These are phyloP conservation scores for Dovyalis caffra DNA, from an alignment of 345 rosid genomes.

Conservation along the genomic window DNA sequence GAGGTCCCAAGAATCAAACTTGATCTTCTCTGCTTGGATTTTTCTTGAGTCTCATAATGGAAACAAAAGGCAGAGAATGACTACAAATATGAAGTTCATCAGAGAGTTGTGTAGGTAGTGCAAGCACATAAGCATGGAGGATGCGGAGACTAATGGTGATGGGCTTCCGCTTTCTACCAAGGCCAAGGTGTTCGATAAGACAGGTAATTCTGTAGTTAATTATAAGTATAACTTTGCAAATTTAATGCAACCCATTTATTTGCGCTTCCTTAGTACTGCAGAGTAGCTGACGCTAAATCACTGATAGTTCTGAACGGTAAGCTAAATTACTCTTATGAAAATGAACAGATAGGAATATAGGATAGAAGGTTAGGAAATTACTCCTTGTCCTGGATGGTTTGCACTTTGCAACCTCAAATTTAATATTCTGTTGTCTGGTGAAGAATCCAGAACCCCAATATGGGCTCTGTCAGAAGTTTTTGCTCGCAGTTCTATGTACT, in stretches of 20 bases:
- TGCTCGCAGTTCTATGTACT: no score
- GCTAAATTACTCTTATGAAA: no score
- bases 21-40: neutral
- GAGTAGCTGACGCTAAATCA: neutral
- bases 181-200: slow-evolving; percentile 13
- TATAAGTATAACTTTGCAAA: no score
- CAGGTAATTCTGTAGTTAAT: neutral
- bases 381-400: no score
- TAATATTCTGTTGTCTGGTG: no score
- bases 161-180: neutral
- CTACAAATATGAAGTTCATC: neutral
- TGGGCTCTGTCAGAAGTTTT: no score
- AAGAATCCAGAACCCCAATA: no score
- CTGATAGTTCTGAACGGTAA: neutral
- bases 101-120: neutral
- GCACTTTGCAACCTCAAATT: no score
- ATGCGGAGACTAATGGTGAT: neutral
- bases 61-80: neutral
- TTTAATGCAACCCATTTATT: neutral
- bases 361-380: no score
- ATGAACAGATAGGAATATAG: no score
- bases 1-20: slow-evolving; percentile 3
- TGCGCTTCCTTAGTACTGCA: neutral
- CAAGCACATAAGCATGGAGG: neutral
- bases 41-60: neutral